phyloP scores from a whole-genome alignment of 2,329 filamentous ascomycete genomes.

The Spiromastix sp. region DNA sequence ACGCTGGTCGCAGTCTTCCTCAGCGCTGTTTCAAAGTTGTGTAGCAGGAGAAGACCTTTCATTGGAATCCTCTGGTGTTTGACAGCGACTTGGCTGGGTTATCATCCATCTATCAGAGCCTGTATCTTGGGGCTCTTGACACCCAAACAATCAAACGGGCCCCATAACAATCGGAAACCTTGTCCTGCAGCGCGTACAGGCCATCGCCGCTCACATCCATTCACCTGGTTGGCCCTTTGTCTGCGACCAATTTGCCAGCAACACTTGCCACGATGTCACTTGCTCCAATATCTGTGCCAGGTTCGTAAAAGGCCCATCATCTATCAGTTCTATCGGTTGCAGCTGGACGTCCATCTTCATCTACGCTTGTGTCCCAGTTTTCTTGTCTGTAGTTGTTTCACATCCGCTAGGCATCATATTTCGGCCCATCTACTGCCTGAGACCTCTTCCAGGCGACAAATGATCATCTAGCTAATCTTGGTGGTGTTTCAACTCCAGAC shows the following conservation, averaged over 20 bases:
- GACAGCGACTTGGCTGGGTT: too few relatives aligned
- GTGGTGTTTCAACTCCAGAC: conserved; percentile 13
- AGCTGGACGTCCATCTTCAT: background rate
- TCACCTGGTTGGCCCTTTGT: background rate
- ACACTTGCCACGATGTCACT: conserved; percentile 14
- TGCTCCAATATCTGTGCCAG: conserved; percentile 17
- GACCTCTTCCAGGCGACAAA: background rate
- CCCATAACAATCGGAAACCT: too few relatives aligned
- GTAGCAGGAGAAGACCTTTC: too few relatives aligned
- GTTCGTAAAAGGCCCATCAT: conserved; percentile 11
- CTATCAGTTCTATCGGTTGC: conserved; percentile 3
- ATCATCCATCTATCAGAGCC: too few relatives aligned
- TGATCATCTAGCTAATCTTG: background rate
- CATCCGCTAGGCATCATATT: conserved; percentile 1
- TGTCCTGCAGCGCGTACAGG: too few relatives aligned
- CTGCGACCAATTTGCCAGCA: background rate
- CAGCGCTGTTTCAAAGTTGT: too few relatives aligned
- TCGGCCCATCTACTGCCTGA: background rate
- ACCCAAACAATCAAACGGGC: background rate
- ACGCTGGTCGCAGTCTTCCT: too few relatives aligned
- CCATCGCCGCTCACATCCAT: too few relatives aligned
- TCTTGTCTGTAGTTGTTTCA: conserved; percentile 2
- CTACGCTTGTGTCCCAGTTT: background rate
- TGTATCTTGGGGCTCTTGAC: conserved; percentile 1
- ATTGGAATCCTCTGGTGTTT: too few relatives aligned